phyloP scores from a whole-genome alignment of 345 rosid genomes.

The Melaleuca alternifolia region DNA sequence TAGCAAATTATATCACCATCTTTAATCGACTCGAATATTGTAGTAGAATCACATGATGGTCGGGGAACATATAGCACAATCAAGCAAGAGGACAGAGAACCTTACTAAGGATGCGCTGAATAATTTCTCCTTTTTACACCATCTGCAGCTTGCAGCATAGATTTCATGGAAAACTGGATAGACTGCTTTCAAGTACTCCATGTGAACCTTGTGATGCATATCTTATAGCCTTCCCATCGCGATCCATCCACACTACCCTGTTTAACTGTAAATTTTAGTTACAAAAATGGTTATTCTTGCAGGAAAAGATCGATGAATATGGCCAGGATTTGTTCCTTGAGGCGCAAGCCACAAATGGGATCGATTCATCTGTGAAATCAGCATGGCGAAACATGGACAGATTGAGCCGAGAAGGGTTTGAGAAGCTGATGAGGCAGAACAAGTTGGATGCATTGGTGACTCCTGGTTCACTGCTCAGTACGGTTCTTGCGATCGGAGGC shows the following conservation, averaged over 20 bases:
- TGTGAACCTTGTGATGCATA: too few relatives aligned
- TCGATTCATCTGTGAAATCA: conserved; percentile 12
- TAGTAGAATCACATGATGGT: neutral
- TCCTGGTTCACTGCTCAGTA: neutral
- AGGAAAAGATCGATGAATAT: conserved; percentile 43
- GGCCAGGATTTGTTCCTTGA: conserved; percentile 29
- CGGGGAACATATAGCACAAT: neutral
- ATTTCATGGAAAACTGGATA: neutral
- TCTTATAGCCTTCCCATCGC: too few relatives aligned
- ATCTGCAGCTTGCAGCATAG: neutral
- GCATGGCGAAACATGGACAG: conserved; percentile 14
- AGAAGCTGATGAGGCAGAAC: conserved; percentile 38
- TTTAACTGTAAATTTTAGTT: neutral
- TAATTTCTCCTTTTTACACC: neutral
- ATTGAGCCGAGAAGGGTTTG: conserved; percentile 33
- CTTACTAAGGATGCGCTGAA: neutral
- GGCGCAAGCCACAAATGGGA: conserved; percentile 32
- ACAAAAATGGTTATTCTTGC: neutral
- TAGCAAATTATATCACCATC: neutral
- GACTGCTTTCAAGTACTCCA: neutral
- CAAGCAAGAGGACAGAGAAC: neutral
- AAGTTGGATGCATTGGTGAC: conserved; percentile 51
- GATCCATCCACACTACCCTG: too few relatives aligned
- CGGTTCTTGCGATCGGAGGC: conserved; percentile 57
- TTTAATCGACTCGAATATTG: neutral